Conservation (phyloP, 1,284 basidiomycete genomes). For the Cutaneotrichosporon dermatis region DNA sequence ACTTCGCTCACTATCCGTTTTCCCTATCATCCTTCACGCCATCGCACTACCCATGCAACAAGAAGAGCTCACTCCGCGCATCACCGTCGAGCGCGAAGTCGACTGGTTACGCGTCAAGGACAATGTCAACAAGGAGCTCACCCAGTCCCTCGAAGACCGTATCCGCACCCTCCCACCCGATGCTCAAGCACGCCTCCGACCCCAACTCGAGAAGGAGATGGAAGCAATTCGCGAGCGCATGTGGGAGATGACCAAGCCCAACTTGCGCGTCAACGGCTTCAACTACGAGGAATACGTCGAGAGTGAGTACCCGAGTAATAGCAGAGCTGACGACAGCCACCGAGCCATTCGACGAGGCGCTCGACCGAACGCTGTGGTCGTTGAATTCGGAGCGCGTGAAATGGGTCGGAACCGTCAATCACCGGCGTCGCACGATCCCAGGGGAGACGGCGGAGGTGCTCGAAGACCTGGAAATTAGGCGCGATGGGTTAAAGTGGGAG, state of each 20-base stretch:
- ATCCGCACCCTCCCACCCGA: conserved; percentile 34
- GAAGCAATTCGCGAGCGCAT: conserved; percentile 25
- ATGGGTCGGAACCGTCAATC: conserved; percentile 63
- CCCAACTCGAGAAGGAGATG: conserved; percentile 38
- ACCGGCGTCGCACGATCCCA: conserved; percentile 59
- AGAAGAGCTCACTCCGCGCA: conserved; percentile 1
- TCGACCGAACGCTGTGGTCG: conserved; percentile 68
- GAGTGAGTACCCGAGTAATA: conserved; percentile 21
- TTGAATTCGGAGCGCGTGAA: conserved; percentile 62
- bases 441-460: conserved; percentile 55
- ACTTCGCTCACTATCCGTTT: too few species aligned
- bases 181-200: conserved; percentile 31
- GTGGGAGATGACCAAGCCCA: conserved; percentile 62
- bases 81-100: conserved; percentile 39
- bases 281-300: conserved; percentile 64
- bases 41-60: background rate
- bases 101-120: conserved; percentile 43
- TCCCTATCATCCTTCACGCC: too few species aligned
- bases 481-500: conserved; percentile 50
- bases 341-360: conserved; percentile 72
- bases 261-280: conserved; percentile 72
- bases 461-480: conserved; percentile 53
- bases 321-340: conserved; percentile 53
- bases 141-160: conserved; percentile 29
- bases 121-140: conserved; percentile 30